A percentile compares a stretch with the other conserved stretches of the same genome.
These are phyloP conservation scores for Streptanthus diversifolius DNA, from an alignment of 345 rosid genomes.

Conservation along the genomic window DNA sequence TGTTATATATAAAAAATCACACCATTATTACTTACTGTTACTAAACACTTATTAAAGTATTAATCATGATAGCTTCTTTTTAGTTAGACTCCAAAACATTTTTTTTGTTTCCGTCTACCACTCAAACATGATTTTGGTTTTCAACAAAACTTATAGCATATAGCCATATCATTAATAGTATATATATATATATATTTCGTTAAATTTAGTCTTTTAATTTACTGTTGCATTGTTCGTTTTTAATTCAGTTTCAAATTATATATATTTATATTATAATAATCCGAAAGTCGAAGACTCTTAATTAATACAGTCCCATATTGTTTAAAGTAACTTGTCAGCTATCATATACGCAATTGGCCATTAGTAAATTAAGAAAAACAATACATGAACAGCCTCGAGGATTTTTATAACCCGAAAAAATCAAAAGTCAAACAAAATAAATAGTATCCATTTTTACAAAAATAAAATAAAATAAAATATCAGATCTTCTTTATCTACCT, in stretches of 20 bases:
- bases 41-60: background rate
- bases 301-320: background rate
- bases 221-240: background rate
- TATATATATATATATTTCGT: background rate
- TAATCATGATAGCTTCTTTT: background rate
- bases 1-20: background rate
- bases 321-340: slow-evolving; percentile 15
- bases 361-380: slow-evolving; percentile 10
- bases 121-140: background rate
- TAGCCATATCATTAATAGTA: background rate
- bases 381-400: slow-evolving; percentile 21
- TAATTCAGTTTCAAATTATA: background rate
- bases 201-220: background rate
- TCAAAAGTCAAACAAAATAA: slow-evolving; percentile 36
- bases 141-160: background rate
- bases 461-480: background rate
- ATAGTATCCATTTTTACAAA: slow-evolving; percentile 8
- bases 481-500: slow-evolving; percentile 29
- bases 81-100: background rate
- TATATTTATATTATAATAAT: background rate
- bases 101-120: background rate
- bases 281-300: background rate
- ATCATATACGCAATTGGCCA: slow-evolving; percentile 30
- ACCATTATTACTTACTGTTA: slow-evolving; percentile 15
- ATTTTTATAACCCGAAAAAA: slow-evolving; percentile 17